Conservation (phyloP, 2,329 filamentous ascomycete genomes). For the Talaromyces verruculosus region DNA sequence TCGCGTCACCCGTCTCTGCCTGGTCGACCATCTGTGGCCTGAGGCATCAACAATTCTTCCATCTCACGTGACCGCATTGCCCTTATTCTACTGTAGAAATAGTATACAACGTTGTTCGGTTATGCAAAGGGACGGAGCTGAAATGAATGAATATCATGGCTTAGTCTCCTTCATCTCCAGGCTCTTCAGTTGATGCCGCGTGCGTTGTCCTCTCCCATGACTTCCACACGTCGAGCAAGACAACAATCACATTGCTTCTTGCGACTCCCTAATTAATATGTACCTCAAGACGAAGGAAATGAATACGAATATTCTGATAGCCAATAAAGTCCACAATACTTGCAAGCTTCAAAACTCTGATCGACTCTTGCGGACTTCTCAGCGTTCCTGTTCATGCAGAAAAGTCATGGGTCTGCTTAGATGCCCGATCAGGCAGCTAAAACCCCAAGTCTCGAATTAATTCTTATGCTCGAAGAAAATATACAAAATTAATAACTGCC, state of each 20-base stretch:
- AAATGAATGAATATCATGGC: background rate
- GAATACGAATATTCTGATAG: background rate
- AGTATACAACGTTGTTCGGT: background rate
- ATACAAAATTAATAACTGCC: background rate
- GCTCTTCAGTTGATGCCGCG: background rate
- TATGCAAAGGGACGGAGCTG: background rate
- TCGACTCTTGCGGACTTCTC: background rate
- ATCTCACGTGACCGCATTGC: conserved; percentile 11
- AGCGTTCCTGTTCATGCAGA: background rate
- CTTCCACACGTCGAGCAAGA: background rate
- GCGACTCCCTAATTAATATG: background rate
- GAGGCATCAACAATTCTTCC: background rate
- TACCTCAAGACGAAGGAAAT: background rate
- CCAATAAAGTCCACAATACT: background rate
- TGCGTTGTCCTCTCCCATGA: background rate
- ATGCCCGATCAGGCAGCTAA: conserved; percentile 23
- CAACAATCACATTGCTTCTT: background rate
- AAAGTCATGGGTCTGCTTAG: background rate
- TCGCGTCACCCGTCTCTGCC: conserved; percentile 21
- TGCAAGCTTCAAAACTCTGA: background rate
- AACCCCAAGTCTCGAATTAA: background rate
- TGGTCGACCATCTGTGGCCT: conserved; percentile 12
- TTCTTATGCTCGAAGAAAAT: background rate
- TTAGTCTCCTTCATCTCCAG: background rate
- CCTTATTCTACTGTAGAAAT: background rate